Evolutionary conservation across 306 rosid species (phyloP), one percentile per base, ranked within the genome.

Genomic region (Castanea mollissima): DNA sequence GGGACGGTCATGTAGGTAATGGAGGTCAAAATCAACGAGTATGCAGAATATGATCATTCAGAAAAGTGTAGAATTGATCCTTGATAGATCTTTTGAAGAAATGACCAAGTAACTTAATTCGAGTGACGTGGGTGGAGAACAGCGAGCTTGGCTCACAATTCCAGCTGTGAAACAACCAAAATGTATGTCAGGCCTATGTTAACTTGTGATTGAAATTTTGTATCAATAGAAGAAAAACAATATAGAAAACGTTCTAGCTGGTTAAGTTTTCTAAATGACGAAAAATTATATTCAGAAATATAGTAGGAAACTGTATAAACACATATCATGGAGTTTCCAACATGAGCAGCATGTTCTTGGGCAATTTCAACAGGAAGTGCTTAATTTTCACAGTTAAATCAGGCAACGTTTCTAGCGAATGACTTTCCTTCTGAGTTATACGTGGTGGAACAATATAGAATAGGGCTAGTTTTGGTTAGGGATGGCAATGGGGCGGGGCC

Each of bases 11-110:
- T 60, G 65, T 19, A 34, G 31, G 56, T 44, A 35, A 54, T 55
- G 68, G 54, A 63, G 60, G 70, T 76, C 79, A 27, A 67, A 32
- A 64, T 76, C 67, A 49, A 67, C 34, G 71, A 38, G 55, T 76
- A 51, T 55, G 68, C 57, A 83, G 86, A 83, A 83, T 76, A 46
- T 69, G 76, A 77, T 86, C 76, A 85, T 74, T 70, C 25, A 52
- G 60, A 29, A n/a, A n/a, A 51, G 58, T 68, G 32, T 56, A 44
- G 76, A 69, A 11, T 69, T 44, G 65, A 74, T 74, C 23, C 62
- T n/a, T 46, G 67, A 51, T 35, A 15, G 0, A 20, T 25, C 18
- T 38, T 46, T 67, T 27, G 32, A 6, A n/a, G 57, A 71, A 23
- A 32, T 12, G 18, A 55, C 41, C 23, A 5, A 15, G 3, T 2